phyloP scores from a whole-genome alignment of 176 grass and related monocot species.

The Bothriochloa decipiens region DNA sequence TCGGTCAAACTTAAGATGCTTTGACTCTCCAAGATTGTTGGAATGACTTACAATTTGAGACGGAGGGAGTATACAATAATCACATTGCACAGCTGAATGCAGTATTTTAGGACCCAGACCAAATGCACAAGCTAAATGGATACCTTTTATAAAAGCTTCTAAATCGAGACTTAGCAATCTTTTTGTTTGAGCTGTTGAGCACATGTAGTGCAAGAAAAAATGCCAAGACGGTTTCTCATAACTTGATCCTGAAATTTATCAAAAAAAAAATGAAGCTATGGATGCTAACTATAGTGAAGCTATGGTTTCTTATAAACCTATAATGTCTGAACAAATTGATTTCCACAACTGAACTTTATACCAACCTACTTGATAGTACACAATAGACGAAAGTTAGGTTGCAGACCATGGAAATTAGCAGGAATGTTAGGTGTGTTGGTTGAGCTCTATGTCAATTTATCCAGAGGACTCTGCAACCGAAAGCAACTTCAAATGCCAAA shows the following conservation, averaged over 20 bases:
- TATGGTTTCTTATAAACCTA: background rate
- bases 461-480: background rate
- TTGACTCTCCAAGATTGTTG: too few species aligned
- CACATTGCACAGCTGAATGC: background rate
- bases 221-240: background rate
- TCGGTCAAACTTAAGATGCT: too few species aligned
- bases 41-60: too few species aligned
- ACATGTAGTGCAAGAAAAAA: background rate
- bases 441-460: slow-evolving; percentile 2
- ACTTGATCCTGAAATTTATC: too few species aligned
- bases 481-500: slow-evolving; percentile 16
- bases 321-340: background rate
- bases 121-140: background rate
- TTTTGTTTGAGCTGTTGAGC: background rate
- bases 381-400: background rate
- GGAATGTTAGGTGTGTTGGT: slow-evolving; percentile 14
- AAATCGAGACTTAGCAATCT: background rate
- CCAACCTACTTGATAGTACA: background rate
- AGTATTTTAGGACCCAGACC: background rate
- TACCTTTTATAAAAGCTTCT: background rate
- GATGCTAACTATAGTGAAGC: background rate
- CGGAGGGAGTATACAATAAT: slow-evolving; percentile 11
- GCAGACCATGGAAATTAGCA: slow-evolving; percentile 14
- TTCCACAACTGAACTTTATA: slow-evolving; percentile 21
- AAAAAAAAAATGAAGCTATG: background rate